These are phyloP conservation scores for Phytomonas serpens DNA, from an alignment of 208 protist genomes.

Conservation along the genomic window DNA sequence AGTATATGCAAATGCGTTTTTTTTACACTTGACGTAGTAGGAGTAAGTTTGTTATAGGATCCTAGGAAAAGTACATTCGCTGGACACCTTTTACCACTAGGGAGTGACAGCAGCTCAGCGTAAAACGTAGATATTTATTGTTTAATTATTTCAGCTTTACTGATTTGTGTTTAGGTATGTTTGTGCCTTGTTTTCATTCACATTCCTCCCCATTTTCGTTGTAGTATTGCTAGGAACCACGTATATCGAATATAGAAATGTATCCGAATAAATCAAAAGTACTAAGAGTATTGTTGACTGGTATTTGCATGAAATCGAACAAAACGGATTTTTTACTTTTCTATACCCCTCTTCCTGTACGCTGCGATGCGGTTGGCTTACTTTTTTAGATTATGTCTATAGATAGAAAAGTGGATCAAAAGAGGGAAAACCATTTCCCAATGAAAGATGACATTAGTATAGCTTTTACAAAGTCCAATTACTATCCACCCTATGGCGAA, in stretches of 20 bases:
- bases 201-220: neutral
- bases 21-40: slow-evolving; percentile 4
- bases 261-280: neutral
- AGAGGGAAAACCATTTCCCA: neutral
- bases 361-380: slow-evolving; percentile 13
- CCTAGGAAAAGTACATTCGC: neutral
- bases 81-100: neutral
- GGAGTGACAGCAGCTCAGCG: neutral
- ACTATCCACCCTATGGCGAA: slow-evolving; percentile 61
- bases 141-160: neutral
- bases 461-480: slow-evolving; percentile 60
- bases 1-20: too few species aligned
- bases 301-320: neutral
- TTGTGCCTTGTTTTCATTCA: neutral
- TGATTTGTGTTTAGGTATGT: neutral
- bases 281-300: neutral
- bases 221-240: slow-evolving; percentile 9
- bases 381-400: slow-evolving; percentile 9
- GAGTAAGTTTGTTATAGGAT: neutral
- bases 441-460: slow-evolving; percentile 36
- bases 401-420: slow-evolving; percentile 2
- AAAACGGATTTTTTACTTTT: slow-evolving; percentile 6
- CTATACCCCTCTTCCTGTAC: slow-evolving; percentile 9
- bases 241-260: neutral
- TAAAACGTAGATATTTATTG: neutral